Base-by-base conservation (phyloP, 2,329 filamentous ascomycete genomes). In the Monosporascus sp. region DNA sequence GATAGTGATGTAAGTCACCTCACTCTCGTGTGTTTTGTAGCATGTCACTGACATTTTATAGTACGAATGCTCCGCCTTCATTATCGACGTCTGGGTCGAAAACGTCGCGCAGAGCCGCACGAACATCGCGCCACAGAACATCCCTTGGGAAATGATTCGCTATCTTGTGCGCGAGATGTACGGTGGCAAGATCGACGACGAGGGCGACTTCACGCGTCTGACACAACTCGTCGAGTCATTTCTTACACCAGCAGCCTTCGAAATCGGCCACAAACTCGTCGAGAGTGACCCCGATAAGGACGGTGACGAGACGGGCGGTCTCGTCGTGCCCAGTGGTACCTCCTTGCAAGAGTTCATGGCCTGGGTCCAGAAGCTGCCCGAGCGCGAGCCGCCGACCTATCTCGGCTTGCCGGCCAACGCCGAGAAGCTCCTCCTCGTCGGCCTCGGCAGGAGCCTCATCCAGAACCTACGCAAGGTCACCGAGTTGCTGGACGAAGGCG, bases 21-120 rank as follows among this genome's bases (percentile, higher is more conserved):
- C 48, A 22, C 46, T 22, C 35, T 17, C 31, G 46, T 40, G 18
- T 18, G 22, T 37, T 26, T 40, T 31, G 37, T 28, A n/a, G 24
- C 37, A 38, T 35, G 49, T 51, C 50, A 47, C 60, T 65, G 55
- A 67, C 58, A 55, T 54, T 48, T 52, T 59, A 51, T 57, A 94
- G 89, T 97, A 97, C 72, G 93, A 99, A 80, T 99, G 94, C 74
- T 96, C 89, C 46, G 90, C 91, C 51, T 94, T 90, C 71, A 95
- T 99, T 60, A 91, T 97, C 62, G 94, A 99, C 68, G 89, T 88
- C 35, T 99, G 94, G 94, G 80, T 97, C 58, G 91, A 97, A 63
- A 79, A 78, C 5, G 85, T 90, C 35, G 89, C 93, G 3, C 85
- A 88, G 62, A 91, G 88, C 60, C 87, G 94, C 55, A 93, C 91